These are phyloP conservation scores for Punica granatum DNA, from an alignment of 345 rosid genomes.

Conservation along the genomic window DNA sequence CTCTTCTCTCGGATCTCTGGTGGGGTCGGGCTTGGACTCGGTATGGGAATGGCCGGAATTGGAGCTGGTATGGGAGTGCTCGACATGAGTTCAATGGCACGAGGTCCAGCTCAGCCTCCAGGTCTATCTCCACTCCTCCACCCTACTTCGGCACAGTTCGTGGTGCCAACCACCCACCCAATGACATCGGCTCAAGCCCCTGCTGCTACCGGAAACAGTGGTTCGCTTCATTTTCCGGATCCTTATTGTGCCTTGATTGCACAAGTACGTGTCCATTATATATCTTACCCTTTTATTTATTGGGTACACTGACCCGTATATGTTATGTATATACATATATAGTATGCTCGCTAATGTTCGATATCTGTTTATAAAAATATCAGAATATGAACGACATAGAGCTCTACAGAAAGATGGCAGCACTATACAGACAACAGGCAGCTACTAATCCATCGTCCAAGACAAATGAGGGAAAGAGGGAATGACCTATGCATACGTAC, in stretches of 20 bases:
- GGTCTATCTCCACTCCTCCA: conserved; percentile 17
- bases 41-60: conserved; percentile 27
- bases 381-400: conserved; percentile 47
- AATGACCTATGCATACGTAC: background rate
- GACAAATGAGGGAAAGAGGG: conserved; percentile 19
- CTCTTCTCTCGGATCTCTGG: conserved; percentile 32
- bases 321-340: no score
- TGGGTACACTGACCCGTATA: no score
- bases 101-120: background rate
- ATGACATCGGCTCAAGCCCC: conserved; percentile 1
- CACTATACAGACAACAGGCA: conserved; percentile 35
- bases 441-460: conserved; percentile 19
- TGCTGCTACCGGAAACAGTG: background rate
- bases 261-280: conserved; percentile 24
- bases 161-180: conserved; percentile 15
- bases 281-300: background rate
- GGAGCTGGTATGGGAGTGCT: conserved; percentile 25
- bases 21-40: conserved; percentile 32
- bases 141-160: conserved; percentile 15
- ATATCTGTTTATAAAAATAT: background rate
- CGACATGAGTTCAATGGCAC: conserved; percentile 16
- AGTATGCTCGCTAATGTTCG: no score
- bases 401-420: conserved; percentile 38
- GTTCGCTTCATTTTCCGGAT: conserved; percentile 21
- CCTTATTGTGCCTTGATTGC: conserved; percentile 46